Evolutionary conservation across 2,329 filamentous ascomycete species (phyloP).

Genomic region (Xylariaceae sp.): DNA sequence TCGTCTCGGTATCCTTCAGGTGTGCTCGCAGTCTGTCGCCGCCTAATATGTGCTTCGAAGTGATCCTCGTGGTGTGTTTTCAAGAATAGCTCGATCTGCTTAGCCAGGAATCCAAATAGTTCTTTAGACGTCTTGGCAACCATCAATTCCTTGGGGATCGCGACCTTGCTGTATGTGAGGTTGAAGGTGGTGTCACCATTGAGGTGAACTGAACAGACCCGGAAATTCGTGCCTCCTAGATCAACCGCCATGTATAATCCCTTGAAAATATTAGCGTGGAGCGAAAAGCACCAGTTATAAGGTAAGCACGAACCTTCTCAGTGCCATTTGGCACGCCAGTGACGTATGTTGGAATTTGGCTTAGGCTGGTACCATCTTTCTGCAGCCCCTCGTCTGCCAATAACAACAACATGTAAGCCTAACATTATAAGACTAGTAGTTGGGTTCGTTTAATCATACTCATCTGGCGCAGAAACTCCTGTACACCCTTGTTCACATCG

Average conservation of each 20-base stretch:
- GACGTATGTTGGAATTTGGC: slow-evolving; percentile 97
- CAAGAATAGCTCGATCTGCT: slow-evolving; percentile 90
- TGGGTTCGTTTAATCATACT: slow-evolving; percentile 51
- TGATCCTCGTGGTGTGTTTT: slow-evolving; percentile 87
- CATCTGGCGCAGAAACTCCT: slow-evolving; percentile 89
- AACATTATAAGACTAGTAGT: neutral
- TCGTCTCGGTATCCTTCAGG: slow-evolving; percentile 70
- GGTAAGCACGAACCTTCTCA: slow-evolving; percentile 75
- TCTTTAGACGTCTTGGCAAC: slow-evolving; percentile 83
- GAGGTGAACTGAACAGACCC: slow-evolving; percentile 92
- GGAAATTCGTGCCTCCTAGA: slow-evolving; percentile 97
- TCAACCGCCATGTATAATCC: slow-evolving; percentile 96
- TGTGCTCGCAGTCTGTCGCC: slow-evolving; percentile 66
- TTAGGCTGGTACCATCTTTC: slow-evolving; percentile 80
- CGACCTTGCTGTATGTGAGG: slow-evolving; percentile 89
- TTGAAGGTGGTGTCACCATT: slow-evolving; percentile 96
- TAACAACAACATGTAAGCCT: slow-evolving; percentile 26
- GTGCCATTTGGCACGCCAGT: slow-evolving; percentile 96
- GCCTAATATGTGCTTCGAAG: slow-evolving; percentile 73
- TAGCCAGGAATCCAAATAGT: slow-evolving; percentile 90
- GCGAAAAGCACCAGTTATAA: neutral
- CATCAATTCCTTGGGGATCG: slow-evolving; percentile 91
- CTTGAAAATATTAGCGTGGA: slow-evolving; percentile 53
- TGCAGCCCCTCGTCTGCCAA: slow-evolving; percentile 77
- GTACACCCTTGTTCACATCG: slow-evolving; percentile 79